Base-by-base conservation (phyloP, 2,329 filamentous ascomycete genomes). In the Mycosphaerella arachidis region DNA sequence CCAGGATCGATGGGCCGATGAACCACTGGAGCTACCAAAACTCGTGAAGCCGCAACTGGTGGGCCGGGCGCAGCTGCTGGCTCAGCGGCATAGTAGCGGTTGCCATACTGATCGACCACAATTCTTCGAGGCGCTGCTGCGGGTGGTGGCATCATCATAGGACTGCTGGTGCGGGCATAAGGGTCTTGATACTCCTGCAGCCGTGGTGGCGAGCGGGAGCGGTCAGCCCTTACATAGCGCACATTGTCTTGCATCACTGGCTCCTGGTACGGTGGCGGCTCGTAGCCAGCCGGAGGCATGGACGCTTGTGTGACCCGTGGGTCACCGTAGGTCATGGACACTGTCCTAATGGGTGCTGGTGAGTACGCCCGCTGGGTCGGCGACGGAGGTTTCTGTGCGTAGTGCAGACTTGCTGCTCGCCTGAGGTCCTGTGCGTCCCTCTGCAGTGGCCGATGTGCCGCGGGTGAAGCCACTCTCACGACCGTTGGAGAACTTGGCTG, bases 71-170 rank as follows among this genome's bases (percentile, higher is more conserved):
- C 52, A 12, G 67, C 57, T 16, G 56, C 63, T 16, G 76, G 73
- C 12, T 73, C 74, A 46, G 80, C 79, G 63, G 85, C 84, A 62
- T 84, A 84, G 76, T 92, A 97, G 71, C 91, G 86, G 72, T 90
- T 90, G 45, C 92, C 92, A 74, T 87, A 90, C 63, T 90, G 86
- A 75, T 97, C 92, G 57, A 95, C 81, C 35, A 96, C 81, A 63
- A 96, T 67, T 16, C 88, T 62, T 87, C 85, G 57, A 79, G 50
- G 72, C 9, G 73, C 75, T 53, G 72, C 71, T 18, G 72, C 81
- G 12, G 50, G 27, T 6, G 83, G 79, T 53, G 79, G 71, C 76
- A 83, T 80, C 73, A 67, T 63, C 40, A 72, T 67, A 6, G 74
- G 73, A 24, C 74, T 75, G 30, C 74, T 75, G 30, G 66, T 69